phyloP scores from a whole-genome alignment of 345 rosid species.

The Psidium friedrichsthalianum region DNA sequence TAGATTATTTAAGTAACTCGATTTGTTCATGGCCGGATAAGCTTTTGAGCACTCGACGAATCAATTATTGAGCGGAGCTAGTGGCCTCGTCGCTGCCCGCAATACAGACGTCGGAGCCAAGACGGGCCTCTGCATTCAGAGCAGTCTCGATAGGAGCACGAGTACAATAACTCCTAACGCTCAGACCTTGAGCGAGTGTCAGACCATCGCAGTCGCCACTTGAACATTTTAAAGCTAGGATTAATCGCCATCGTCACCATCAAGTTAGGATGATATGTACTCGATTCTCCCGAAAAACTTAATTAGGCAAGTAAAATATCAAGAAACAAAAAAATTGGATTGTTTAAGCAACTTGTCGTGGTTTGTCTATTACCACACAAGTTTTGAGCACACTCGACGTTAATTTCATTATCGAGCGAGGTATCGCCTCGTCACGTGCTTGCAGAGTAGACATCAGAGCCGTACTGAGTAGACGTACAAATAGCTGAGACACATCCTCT shows the following conservation, averaged over 20 bases:
- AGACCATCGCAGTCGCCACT: too few species aligned
- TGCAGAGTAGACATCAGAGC: rapidly evolving
- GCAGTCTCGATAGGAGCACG: background rate
- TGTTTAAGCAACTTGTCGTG: background rate
- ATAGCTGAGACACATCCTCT: background rate
- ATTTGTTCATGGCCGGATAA: background rate
- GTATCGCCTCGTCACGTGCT: rapidly evolving
- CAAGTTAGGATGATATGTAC: too few species aligned
- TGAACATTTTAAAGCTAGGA: background rate
- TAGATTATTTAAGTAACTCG: background rate
- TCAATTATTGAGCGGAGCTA: rapidly evolving
- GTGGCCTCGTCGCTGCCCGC: background rate
- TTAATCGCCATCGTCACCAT: background rate
- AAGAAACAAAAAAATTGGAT: rapidly evolving
- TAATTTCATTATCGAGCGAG: rapidly evolving
- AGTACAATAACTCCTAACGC: rapidly evolving
- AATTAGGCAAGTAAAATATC: background rate
- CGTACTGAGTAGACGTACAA: background rate
- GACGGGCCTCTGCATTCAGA: background rate
- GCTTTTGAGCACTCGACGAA: background rate
- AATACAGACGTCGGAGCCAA: rapidly evolving
- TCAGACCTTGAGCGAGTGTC: background rate
- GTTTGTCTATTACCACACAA: background rate
- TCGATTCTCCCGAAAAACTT: background rate
- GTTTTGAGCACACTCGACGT: background rate